Conservation (phyloP, 2,329 filamentous ascomycete genomes). For the Aspergillus neoniger region DNA sequence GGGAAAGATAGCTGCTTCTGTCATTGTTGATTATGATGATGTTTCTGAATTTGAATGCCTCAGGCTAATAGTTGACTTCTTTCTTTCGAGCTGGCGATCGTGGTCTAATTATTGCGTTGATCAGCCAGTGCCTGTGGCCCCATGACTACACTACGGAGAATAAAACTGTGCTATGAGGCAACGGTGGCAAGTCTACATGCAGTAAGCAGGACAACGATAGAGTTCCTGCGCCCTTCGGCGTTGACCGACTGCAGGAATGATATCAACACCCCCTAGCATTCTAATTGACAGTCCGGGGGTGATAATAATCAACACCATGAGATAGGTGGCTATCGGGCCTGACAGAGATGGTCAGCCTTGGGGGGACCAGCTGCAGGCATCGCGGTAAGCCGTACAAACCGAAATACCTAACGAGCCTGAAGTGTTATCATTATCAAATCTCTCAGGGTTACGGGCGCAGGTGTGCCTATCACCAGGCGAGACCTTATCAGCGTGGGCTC, state of each 20-base stretch:
- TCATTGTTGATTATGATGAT: neutral
- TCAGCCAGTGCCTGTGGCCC: neutral
- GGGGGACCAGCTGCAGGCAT: neutral
- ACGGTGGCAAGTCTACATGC: neutral
- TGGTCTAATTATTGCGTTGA: neutral
- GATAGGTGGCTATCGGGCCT: neutral
- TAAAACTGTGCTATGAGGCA: neutral
- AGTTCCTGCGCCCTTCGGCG: neutral
- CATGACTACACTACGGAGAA: neutral
- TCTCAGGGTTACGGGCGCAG: neutral
- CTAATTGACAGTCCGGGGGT: neutral
- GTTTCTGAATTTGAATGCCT: neutral
- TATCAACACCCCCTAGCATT: neutral
- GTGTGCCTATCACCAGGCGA: conserved; percentile 15
- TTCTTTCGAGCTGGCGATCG: neutral
- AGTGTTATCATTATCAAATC: conserved; percentile 13
- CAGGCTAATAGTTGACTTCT: no score
- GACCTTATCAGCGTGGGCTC: conserved; percentile 13
- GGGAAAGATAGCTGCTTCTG: conserved; percentile 7
- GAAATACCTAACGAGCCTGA: conserved; percentile 5
- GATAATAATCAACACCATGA: neutral
- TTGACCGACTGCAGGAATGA: neutral
- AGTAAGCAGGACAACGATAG: neutral
- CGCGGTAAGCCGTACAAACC: neutral
- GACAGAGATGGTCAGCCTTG: neutral